Percentiles rank a stretch among this genome's conserved stretches.
Conservation (phyloP, 768 basidiomycete species). For the Pulveroboletus sp. region DNA sequence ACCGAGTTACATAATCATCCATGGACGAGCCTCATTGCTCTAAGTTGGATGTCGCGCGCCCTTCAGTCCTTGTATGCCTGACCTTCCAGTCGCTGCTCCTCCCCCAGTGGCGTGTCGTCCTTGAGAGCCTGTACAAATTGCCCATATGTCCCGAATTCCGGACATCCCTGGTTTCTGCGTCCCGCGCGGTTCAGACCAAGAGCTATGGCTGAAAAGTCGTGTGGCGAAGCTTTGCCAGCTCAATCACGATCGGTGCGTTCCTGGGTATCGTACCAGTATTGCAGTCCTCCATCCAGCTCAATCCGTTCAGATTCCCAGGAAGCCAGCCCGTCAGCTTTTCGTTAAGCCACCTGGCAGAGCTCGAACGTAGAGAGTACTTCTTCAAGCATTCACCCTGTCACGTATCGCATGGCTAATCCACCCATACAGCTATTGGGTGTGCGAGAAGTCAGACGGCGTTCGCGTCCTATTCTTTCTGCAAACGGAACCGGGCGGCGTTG, state of each 20-base stretch:
- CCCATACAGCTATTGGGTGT: conserved; percentile 86
- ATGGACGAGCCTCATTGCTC: neutral
- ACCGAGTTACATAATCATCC: conserved; percentile 18
- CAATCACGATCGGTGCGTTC: conserved; percentile 56
- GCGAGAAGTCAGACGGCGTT: conserved; percentile 96
- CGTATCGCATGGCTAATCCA: conserved; percentile 11
- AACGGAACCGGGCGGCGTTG: conserved; percentile 44
- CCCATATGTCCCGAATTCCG: conserved; percentile 51
- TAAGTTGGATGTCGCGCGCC: neutral
- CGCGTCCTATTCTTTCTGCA: conserved; percentile 82
- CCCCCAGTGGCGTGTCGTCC: neutral
- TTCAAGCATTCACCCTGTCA: neutral
- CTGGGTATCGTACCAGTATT: neutral
- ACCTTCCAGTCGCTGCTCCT: neutral
- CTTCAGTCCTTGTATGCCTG: neutral
- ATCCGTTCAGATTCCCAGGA: conserved; percentile 74
- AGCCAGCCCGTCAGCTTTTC: conserved; percentile 94
- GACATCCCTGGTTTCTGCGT: conserved; percentile 66
- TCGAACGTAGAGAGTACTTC: conserved; percentile 77
- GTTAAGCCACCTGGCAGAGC: conserved; percentile 57
- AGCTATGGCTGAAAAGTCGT: conserved; percentile 55
- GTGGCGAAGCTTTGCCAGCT: conserved; percentile 65
- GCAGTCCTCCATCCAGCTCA: conserved; percentile 5
- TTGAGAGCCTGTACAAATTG: neutral
- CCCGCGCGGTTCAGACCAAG: conserved; percentile 52